phyloP scores from a whole-genome alignment of 148 eudicot species.

The Vaccinium myrtillus region DNA sequence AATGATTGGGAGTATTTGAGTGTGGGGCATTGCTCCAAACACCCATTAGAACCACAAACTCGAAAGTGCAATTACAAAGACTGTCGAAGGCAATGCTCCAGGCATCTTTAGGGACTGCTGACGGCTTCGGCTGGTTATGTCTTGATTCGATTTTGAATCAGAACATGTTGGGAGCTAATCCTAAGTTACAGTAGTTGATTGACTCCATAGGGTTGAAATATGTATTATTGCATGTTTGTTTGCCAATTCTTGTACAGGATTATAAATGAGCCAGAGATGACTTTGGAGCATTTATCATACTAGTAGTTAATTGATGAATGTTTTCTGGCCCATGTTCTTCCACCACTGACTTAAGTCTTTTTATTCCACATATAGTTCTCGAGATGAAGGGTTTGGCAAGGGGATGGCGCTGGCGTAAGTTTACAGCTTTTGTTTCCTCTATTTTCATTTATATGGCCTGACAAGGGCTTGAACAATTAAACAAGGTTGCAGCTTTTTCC shows the following conservation, averaged over 20 bases:
- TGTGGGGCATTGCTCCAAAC: background rate
- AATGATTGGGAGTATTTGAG: background rate
- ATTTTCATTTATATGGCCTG: background rate
- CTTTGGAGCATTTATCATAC: background rate
- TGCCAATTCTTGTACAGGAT: background rate
- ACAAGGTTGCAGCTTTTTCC: background rate
- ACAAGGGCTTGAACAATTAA: constrained; percentile 2
- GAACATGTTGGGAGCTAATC: background rate
- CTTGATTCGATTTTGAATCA: no score
- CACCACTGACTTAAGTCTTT: background rate
- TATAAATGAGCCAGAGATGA: background rate
- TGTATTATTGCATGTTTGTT: background rate
- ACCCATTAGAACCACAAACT: background rate
- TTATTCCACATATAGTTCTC: background rate
- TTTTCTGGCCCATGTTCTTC: background rate
- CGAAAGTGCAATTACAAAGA: background rate
- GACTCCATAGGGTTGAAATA: background rate
- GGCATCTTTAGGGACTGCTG: no score
- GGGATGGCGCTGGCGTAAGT: background rate
- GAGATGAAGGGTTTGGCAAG: background rate
- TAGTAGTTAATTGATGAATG: background rate
- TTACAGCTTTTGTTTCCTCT: background rate
- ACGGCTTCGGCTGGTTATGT: no score
- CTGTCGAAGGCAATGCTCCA: background rate
- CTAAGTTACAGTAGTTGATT: background rate